Evolutionary conservation across 495 filamentous ascomycete species (phyloP).

Genomic region (Penicillium simplicissimum): DNA sequence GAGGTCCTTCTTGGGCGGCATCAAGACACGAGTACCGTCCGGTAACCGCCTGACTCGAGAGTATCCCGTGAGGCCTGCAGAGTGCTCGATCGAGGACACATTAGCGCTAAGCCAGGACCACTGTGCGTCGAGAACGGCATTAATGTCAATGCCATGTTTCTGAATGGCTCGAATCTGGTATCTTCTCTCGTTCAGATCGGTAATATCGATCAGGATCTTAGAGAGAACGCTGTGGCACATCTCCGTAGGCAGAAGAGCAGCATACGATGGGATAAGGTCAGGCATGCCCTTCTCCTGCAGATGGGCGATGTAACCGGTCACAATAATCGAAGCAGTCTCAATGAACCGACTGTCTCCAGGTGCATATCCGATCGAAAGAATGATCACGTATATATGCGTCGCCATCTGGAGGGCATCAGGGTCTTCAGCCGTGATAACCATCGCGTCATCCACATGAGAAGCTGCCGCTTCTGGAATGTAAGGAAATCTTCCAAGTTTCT

Average conservation of each 20-base stretch:
- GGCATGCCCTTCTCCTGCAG: conserved; percentile 67
- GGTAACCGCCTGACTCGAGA: conserved; percentile 35
- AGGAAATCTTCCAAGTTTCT: conserved; percentile 19
- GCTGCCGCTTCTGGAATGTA: conserved; percentile 37
- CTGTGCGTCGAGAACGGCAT: conserved; percentile 55
- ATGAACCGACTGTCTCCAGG: conserved; percentile 35
- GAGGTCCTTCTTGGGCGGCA: conserved; percentile 59
- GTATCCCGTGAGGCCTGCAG: conserved; percentile 31
- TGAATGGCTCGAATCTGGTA: conserved; percentile 54
- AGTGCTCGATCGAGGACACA: conserved; percentile 37
- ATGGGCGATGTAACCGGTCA: conserved; percentile 74
- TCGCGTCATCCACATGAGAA: conserved; percentile 34
- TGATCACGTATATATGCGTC: conserved; percentile 53
- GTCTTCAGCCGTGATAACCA: conserved; percentile 42
- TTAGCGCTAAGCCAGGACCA: conserved; percentile 48
- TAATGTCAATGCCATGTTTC: conserved; percentile 53
- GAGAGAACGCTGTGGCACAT: conserved; percentile 47
- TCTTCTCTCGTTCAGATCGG: conserved; percentile 53
- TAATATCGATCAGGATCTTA: conserved; percentile 61
- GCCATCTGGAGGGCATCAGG: conserved; percentile 44
- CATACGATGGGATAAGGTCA: conserved; percentile 82
- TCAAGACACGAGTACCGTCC: conserved; percentile 35
- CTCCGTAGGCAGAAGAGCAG: conserved; percentile 64
- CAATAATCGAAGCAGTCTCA: conserved; percentile 48
- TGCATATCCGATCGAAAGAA: conserved; percentile 39